Evolutionary conservation across 331 rosid species (phyloP).

Genomic region (Erythrophleum ivorense): DNA sequence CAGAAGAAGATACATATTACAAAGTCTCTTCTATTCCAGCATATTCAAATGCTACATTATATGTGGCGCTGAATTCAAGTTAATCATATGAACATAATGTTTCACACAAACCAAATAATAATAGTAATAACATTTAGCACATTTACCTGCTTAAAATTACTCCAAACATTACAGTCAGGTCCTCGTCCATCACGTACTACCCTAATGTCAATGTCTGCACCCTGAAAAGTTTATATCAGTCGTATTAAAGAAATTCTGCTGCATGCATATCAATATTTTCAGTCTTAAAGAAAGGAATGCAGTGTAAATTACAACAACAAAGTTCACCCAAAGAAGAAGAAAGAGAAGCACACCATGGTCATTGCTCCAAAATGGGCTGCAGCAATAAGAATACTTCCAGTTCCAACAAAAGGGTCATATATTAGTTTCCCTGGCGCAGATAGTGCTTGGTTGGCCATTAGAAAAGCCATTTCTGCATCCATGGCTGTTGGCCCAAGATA

Average conservation of each 20-base stretch:
- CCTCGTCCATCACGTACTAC: conserved; percentile 98
- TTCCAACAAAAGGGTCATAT: conserved; percentile 93
- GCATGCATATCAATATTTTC: conserved; percentile 7
- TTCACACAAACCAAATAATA: conserved; percentile 24
- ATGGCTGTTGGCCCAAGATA: conserved; percentile 99
- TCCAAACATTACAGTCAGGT: conserved; percentile 95
- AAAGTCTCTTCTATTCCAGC: conserved; percentile 23
- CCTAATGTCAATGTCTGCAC: conserved; percentile 98
- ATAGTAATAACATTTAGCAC: conserved; percentile 26
- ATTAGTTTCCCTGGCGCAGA: conserved; percentile 80
- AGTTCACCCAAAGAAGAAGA: conserved; percentile 1
- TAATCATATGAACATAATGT: conserved; percentile 2
- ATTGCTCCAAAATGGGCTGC: conserved; percentile 97
- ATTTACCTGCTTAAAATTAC: conserved; percentile 95
- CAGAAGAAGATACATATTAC: conserved; percentile 16
- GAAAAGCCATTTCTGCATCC: conserved; percentile 98
- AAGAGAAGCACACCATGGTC: conserved; percentile 77
- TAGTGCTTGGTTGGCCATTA: conserved; percentile 95
- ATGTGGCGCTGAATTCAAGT: conserved; percentile 21
- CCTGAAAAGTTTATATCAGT: conserved; percentile 63
- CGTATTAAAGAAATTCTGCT: conserved; percentile 23
- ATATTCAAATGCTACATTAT: conserved; percentile 8
- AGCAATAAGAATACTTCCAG: conserved; percentile 90
- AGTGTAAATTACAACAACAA: neutral
- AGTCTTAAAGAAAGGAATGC: conserved; percentile 15